A percentile compares a stretch with the other conserved stretches of the same genome.
Conservation (phyloP, 257 asterid species). For the Solanum sitiens region DNA sequence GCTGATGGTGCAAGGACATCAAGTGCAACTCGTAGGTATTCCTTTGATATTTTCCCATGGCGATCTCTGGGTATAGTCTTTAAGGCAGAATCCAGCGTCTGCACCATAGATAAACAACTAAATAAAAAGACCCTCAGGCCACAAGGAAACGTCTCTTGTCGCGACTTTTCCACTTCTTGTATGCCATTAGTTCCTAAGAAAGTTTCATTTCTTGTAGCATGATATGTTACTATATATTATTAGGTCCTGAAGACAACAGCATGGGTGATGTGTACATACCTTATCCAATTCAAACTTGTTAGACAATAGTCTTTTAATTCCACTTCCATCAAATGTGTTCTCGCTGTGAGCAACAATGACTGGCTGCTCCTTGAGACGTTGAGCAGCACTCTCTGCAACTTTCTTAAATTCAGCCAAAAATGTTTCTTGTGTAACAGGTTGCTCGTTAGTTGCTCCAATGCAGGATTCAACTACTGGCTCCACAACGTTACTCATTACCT, state of each 20-base stretch:
- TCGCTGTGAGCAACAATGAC: constrained; percentile 88
- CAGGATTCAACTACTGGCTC: constrained; percentile 60
- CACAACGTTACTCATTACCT: constrained; percentile 62
- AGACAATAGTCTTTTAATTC: constrained; percentile 56
- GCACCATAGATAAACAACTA: background rate
- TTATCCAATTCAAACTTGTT: constrained; percentile 76
- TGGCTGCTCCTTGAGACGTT: constrained; percentile 68
- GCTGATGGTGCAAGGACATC: constrained; percentile 71
- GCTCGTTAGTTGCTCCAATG: constrained; percentile 17
- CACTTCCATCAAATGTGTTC: constrained; percentile 79
- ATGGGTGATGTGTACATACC: constrained; percentile 22
- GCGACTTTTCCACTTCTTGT: background rate
- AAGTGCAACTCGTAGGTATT: constrained; percentile 52
- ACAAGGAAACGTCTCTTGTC: background rate
- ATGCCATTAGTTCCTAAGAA: background rate
- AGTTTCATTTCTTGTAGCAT: background rate
- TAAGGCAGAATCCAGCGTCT: constrained; percentile 56
- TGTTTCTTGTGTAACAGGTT: constrained; percentile 58
- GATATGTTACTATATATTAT: background rate
- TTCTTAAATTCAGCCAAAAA: constrained; percentile 47
- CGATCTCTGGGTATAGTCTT: constrained; percentile 48
- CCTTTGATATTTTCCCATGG: constrained; percentile 58
- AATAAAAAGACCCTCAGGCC: background rate
- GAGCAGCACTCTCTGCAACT: constrained; percentile 42
- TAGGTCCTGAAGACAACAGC: background rate